Conservation (phyloP, 1,139 yeast species). For the Suhomyces kunorum region DNA sequence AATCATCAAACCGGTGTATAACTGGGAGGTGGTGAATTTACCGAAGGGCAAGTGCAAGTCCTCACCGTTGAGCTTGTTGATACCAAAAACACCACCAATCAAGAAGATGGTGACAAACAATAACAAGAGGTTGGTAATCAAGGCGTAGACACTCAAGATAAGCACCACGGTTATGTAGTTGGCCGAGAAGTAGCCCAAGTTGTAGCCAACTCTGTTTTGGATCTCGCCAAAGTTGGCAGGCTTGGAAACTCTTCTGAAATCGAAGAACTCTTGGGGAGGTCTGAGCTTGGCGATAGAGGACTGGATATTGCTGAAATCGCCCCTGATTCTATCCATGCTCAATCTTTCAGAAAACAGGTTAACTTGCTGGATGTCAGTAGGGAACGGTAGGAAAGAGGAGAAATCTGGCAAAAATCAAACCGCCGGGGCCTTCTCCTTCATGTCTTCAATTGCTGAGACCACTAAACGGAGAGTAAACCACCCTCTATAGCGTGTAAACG, state of each 20-base stretch:
- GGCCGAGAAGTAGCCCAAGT: slow-evolving; percentile 82
- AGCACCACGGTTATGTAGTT: slow-evolving; percentile 79
- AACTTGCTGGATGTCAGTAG: slow-evolving; percentile 17
- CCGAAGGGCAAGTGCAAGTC: slow-evolving; percentile 75
- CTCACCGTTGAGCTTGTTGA: slow-evolving; percentile 74
- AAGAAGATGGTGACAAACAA: slow-evolving; percentile 76
- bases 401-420: no score
- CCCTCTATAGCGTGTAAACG: no score
- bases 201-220: slow-evolving; percentile 84
- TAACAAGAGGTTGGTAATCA: slow-evolving; percentile 80
- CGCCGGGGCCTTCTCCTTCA: no score
- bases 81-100: slow-evolving; percentile 73
- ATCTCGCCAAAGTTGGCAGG: slow-evolving; percentile 88
- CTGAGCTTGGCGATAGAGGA: slow-evolving; percentile 69
- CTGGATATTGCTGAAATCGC: slow-evolving; percentile 39
- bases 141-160: slow-evolving; percentile 55
- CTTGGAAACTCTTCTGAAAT: slow-evolving; percentile 82
- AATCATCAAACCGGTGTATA: slow-evolving; percentile 82
- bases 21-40: slow-evolving; percentile 73
- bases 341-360: slow-evolving; percentile 25
- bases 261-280: slow-evolving; percentile 93
- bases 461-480: no score
- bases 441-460: no score
- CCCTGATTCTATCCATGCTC: slow-evolving; percentile 25
- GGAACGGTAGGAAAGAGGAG: not conserved